phyloP scores from a whole-genome alignment of 495 filamentous ascomycete genomes.

The Aspergillus ellipticus region DNA sequence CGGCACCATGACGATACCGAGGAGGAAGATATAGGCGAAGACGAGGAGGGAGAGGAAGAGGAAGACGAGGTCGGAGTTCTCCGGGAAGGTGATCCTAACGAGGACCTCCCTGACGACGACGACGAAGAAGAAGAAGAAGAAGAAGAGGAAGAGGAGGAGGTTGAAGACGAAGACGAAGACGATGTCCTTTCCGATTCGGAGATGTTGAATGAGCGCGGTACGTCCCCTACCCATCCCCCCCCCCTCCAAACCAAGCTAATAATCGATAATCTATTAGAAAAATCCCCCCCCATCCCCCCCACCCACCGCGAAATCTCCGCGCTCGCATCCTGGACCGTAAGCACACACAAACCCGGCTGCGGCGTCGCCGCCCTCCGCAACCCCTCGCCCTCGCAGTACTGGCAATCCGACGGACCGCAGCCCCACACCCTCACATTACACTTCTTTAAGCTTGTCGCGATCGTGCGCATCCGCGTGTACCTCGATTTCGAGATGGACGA shows the following conservation, averaged over 20 bases:
- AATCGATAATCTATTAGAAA: no score
- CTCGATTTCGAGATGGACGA: constrained; percentile 91
- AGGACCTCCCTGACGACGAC: background rate
- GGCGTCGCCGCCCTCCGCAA: constrained; percentile 79
- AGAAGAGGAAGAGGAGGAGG: constrained; percentile 40
- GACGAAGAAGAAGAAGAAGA: constrained; percentile 40
- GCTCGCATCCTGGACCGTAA: constrained; percentile 89
- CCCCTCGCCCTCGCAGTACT: constrained; percentile 76
- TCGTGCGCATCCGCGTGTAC: constrained; percentile 78
- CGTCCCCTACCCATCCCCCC: background rate
- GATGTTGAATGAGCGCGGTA: constrained; percentile 40
- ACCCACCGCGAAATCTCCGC: constrained; percentile 88
- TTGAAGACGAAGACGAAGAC: constrained; percentile 39
- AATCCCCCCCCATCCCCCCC: constrained; percentile 35
- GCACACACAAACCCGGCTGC: constrained; percentile 85
- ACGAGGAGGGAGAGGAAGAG: constrained; percentile 28
- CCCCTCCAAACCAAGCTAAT: background rate
- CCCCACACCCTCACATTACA: constrained; percentile 92
- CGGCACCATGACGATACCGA: constrained; percentile 17
- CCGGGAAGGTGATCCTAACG: background rate
- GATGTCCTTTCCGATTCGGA: constrained; percentile 40
- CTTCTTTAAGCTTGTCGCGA: constrained; percentile 87
- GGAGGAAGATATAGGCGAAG: constrained; percentile 20
- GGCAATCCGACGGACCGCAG: constrained; percentile 97
- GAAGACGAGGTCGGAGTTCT: constrained; percentile 4